phyloP scores from a whole-genome alignment of 1,284 basidiomycete species.

The Ganoderma resinaceum region DNA sequence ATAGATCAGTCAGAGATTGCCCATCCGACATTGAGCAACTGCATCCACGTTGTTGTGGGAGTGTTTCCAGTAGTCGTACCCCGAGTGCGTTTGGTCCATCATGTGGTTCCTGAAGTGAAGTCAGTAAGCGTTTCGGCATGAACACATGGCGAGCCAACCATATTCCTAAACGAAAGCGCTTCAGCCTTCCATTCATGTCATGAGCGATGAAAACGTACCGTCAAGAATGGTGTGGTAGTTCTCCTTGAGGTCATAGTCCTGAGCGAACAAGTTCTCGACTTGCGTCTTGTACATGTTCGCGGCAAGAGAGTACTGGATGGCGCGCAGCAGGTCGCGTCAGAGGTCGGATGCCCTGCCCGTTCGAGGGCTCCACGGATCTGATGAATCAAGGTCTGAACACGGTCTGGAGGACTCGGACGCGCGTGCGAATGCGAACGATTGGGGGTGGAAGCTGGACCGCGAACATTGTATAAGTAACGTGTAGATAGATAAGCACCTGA shows the following conservation, averaged over 20 bases:
- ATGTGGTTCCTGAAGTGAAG: conserved; percentile 48
- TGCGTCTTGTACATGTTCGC: conserved; percentile 63
- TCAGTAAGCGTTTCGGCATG: not conserved
- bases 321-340: conserved; percentile 44
- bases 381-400: too few species aligned
- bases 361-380: too few species aligned
- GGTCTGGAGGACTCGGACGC: too few species aligned
- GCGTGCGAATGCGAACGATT: too few species aligned
- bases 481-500: too few species aligned
- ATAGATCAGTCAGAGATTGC: conserved; percentile 5
- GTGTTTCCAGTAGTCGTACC: conserved; percentile 76
- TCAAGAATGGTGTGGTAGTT: conserved; percentile 66
- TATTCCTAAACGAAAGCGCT: conserved; percentile 50
- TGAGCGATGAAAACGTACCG: conserved; percentile 46
- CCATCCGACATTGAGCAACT: conserved; percentile 20
- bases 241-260: conserved; percentile 64
- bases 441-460: too few species aligned
- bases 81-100: conserved; percentile 73
- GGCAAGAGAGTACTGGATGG: conserved; percentile 68
- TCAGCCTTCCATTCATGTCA: not conserved
- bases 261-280: conserved; percentile 62
- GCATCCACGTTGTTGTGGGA: conserved; percentile 64
- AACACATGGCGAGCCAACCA: conserved; percentile 44
- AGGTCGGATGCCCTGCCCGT: too few species aligned
- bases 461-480: too few species aligned